Evolutionary conservation across 345 rosid genomes (phyloP).

Genomic region (Arabis hirsuta): DNA sequence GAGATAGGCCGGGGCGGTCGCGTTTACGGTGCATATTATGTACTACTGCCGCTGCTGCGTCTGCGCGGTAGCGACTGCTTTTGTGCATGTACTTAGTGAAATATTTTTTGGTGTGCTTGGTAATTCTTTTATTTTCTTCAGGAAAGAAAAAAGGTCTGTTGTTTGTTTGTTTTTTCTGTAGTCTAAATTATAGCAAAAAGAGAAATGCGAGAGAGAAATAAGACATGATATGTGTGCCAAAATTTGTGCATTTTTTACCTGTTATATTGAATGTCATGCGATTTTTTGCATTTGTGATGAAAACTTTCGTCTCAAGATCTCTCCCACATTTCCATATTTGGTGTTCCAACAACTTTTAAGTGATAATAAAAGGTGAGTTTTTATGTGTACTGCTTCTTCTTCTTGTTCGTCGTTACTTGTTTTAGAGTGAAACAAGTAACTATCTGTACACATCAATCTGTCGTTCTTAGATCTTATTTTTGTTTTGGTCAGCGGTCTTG

Average conservation of each 20-base stretch:
- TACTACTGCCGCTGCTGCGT: conserved; percentile 80
- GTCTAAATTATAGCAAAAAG: conserved; percentile 23
- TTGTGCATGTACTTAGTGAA: conserved; percentile 36
- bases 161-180: conserved; percentile 29
- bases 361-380: neutral
- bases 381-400: neutral
- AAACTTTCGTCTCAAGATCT: neutral
- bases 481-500: neutral
- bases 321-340: no score
- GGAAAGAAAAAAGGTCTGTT: conserved; percentile 24
- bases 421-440: neutral
- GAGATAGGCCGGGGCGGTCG: conserved; percentile 49
- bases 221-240: neutral
- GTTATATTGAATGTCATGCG: no score
- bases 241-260: conserved; percentile 4
- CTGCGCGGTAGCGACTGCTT: conserved; percentile 35
- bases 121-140: neutral
- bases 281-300: neutral
- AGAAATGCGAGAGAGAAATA: conserved; percentile 9
- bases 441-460: neutral
- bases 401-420: conserved; percentile 4
- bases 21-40: conserved; percentile 89
- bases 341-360: neutral
- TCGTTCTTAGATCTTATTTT: neutral
- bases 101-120: conserved; percentile 39